A percentile compares a stretch with the other conserved stretches of the same genome.
phyloP scores from a whole-genome alignment of 805 yeast genomes.

The Candida schatavii region DNA sequence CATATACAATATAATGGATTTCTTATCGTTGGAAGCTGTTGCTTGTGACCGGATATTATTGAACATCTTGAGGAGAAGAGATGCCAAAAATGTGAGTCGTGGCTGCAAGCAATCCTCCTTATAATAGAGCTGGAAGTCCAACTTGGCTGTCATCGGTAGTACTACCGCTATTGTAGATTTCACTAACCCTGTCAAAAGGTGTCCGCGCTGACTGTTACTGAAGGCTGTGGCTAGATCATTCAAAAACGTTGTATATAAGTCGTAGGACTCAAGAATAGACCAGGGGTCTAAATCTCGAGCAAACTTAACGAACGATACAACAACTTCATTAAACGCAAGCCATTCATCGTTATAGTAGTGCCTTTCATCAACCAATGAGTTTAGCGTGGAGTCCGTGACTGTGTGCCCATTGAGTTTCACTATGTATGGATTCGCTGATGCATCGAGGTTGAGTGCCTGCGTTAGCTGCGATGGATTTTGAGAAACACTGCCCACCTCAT shows the following conservation, averaged over 20 bases:
- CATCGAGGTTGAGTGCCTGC: constrained; percentile 22
- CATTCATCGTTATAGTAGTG: constrained; percentile 34
- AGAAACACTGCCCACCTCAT: background rate
- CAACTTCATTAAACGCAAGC: constrained; percentile 45
- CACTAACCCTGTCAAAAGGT: constrained; percentile 34
- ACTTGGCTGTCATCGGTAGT: constrained; percentile 43
- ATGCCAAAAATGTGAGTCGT: constrained; percentile 49
- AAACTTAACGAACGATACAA: constrained; percentile 45
- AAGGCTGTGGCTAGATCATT: constrained; percentile 49
- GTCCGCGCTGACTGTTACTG: constrained; percentile 40
- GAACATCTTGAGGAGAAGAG: constrained; percentile 54
- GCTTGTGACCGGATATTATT: constrained; percentile 55
- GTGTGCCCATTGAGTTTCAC: constrained; percentile 19
- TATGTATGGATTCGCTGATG: constrained; percentile 23
- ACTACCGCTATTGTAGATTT: constrained; percentile 34
- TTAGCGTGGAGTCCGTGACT: constrained; percentile 14
- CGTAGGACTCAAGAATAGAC: constrained; percentile 51
- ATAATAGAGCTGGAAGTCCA: constrained; percentile 40
- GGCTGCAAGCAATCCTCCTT: constrained; percentile 42
- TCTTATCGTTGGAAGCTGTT: constrained; percentile 37
- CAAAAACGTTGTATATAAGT: constrained; percentile 46
- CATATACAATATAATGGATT: constrained; percentile 48
- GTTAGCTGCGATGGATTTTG: background rate
- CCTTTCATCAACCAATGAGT: constrained; percentile 19
- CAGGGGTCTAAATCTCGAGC: constrained; percentile 53